Conservation (phyloP, 306 rosid genomes). For the Cucurbita maxima region DNA sequence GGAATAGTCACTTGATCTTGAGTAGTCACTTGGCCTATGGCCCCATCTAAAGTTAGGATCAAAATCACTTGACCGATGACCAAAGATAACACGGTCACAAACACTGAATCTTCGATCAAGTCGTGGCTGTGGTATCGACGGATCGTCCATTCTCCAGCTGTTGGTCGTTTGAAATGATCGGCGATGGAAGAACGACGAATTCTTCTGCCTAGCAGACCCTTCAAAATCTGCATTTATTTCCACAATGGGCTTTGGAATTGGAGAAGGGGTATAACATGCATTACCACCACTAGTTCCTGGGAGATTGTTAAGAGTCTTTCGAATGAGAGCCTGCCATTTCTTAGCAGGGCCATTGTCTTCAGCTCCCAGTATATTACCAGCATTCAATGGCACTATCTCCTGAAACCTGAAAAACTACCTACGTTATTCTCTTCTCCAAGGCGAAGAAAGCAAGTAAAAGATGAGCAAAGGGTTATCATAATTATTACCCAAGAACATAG, state of each 20-base stretch:
- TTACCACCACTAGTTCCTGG: conserved; percentile 76
- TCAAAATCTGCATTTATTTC: conserved; percentile 93
- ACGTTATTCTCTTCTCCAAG: not conserved
- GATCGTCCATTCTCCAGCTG: conserved; percentile 86
- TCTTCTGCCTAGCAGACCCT: conserved; percentile 90
- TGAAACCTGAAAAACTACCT: conserved; percentile 50
- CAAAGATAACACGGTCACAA: conserved; percentile 83
- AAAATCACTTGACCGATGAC: conserved; percentile 67
- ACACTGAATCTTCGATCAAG: conserved; percentile 89
- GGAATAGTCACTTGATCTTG: conserved; percentile 42
- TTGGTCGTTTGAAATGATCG: conserved; percentile 82
- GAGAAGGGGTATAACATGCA: conserved; percentile 88
- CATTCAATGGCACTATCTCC: conserved; percentile 98
- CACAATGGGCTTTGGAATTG: conserved; percentile 74
- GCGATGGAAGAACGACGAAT: conserved; percentile 81
- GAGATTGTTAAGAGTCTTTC: conserved; percentile 77
- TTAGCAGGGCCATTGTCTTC: conserved; percentile 99
- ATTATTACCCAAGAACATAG: conserved; percentile 90
- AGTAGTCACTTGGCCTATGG: conserved; percentile 64
- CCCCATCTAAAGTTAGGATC: conserved; percentile 69
- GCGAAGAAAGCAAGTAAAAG: not conserved
- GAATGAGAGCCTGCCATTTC: conserved; percentile 89
- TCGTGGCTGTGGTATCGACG: conserved; percentile 57
- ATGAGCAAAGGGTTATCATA: not conserved
- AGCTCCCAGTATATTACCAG: conserved; percentile 88